Conservation (phyloP, 495 filamentous ascomycete genomes). For the Talaromyces adpressus region DNA sequence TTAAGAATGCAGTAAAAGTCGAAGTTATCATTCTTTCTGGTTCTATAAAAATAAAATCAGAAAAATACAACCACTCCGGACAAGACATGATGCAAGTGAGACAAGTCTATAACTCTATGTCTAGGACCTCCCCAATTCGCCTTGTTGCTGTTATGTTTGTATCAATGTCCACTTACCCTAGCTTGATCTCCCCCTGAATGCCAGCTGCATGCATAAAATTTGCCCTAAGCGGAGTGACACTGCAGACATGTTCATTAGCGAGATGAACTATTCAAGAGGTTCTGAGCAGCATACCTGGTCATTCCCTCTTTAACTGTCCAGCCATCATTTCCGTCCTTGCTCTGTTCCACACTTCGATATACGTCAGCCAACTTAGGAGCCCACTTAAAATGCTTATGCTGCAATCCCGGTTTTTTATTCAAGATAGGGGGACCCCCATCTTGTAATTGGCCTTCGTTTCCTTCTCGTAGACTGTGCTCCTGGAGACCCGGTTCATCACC, state of each 20-base stretch:
- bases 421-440: not conserved
- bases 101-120: slow-evolving; percentile 9
- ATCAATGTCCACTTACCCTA: slow-evolving; percentile 62
- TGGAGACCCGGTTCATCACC: slow-evolving; percentile 36
- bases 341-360: slow-evolving; percentile 71
- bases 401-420: slow-evolving; percentile 22
- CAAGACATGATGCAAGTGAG: slow-evolving; percentile 2
- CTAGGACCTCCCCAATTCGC: not conserved
- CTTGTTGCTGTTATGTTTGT: not conserved
- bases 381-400: slow-evolving; percentile 91
- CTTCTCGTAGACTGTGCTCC: slow-evolving; percentile 58
- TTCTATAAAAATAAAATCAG: slow-evolving; percentile 31
- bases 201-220: slow-evolving; percentile 81
- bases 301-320: slow-evolving; percentile 86
- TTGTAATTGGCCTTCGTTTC: slow-evolving; percentile 36
- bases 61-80: slow-evolving; percentile 13
- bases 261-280: not conserved
- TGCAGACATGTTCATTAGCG: slow-evolving; percentile 24
- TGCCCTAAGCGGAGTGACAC: slow-evolving; percentile 83
- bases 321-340: slow-evolving; percentile 81
- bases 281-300: slow-evolving; percentile 61
- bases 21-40: slow-evolving; percentile 35
- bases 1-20: slow-evolving; percentile 67
- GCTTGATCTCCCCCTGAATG: slow-evolving; percentile 69
- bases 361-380: slow-evolving; percentile 82